Evolutionary conservation across 805 yeast species (phyloP).

Genomic region (Torulaspora gathmanii): DNA sequence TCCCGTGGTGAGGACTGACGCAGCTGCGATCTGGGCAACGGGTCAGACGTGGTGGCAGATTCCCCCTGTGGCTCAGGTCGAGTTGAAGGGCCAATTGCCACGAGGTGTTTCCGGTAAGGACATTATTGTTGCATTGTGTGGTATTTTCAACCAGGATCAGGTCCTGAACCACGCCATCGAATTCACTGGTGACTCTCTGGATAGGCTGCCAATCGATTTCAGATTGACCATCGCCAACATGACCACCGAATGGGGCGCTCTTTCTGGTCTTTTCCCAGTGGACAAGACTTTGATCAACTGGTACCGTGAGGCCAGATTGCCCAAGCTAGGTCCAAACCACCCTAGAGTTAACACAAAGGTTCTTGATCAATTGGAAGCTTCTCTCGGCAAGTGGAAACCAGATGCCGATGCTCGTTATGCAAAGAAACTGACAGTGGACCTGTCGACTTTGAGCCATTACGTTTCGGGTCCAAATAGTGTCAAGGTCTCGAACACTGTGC

Average conservation of each 20-base stretch:
- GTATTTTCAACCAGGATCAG: slow-evolving; percentile 85
- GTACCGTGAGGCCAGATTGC: slow-evolving; percentile 61
- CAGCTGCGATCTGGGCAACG: slow-evolving; percentile 99
- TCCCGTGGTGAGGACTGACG: slow-evolving; percentile 97
- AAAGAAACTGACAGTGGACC: slow-evolving; percentile 77
- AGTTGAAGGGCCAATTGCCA: slow-evolving; percentile 74
- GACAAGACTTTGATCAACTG: slow-evolving; percentile 73
- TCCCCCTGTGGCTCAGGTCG: slow-evolving; percentile 96
- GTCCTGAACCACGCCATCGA: slow-evolving; percentile 92
- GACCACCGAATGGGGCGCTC: slow-evolving; percentile 99
- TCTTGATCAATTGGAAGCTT: slow-evolving; percentile 39
- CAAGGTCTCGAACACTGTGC: slow-evolving; percentile 75
- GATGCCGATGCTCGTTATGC: slow-evolving; percentile 84
- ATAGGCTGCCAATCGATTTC: slow-evolving; percentile 67
- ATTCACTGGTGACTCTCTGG: slow-evolving; percentile 78
- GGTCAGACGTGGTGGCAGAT: slow-evolving; percentile 99
- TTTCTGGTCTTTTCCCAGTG: slow-evolving; percentile 96
- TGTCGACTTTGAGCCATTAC: slow-evolving; percentile 76
- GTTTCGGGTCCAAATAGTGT: slow-evolving; percentile 98
- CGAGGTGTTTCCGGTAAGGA: slow-evolving; percentile 93
- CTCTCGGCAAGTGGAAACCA: slow-evolving; percentile 36
- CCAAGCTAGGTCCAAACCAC: slow-evolving; percentile 55
- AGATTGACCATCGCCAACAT: slow-evolving; percentile 91
- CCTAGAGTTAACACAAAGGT: slow-evolving; percentile 71
- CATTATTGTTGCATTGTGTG: slow-evolving; percentile 94